Conservation (phyloP, 2,329 filamentous ascomycete genomes). For the Pseudovirgaria hyperparasitica region DNA sequence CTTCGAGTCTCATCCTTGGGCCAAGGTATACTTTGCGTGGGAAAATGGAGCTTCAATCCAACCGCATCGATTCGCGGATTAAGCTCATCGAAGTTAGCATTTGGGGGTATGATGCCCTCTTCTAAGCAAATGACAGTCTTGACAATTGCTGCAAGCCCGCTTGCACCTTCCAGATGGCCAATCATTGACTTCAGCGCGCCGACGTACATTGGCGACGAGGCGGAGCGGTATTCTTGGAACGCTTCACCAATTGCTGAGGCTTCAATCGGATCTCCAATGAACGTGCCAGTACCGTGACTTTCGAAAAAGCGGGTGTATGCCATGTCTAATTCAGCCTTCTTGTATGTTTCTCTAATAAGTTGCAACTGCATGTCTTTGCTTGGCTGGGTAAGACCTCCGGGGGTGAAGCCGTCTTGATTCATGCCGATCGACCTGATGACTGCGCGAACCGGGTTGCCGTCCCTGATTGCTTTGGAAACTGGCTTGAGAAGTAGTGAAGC, state of each 20-base stretch:
- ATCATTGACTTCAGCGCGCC: constrained; percentile 10
- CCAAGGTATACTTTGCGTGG: constrained; percentile 7
- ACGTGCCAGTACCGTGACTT: constrained; percentile 44
- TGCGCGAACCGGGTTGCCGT: constrained; percentile 36
- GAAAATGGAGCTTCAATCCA: constrained; percentile 3
- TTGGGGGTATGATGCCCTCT: constrained; percentile 7
- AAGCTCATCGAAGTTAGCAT: constrained; percentile 8
- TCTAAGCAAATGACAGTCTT: constrained; percentile 10
- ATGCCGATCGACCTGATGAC: constrained; percentile 23
- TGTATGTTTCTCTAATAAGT: constrained; percentile 22
- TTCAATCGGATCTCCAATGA: constrained; percentile 27
- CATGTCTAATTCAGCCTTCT: constrained; percentile 14
- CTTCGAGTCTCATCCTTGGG: constrained; percentile 3
- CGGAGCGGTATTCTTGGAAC: constrained; percentile 6
- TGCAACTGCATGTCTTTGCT: constrained; percentile 35
- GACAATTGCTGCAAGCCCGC: constrained; percentile 7
- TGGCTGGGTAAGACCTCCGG: constrained; percentile 39
- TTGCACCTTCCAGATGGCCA: constrained; percentile 8
- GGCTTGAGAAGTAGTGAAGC: constrained; percentile 43
- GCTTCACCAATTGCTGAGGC: constrained; percentile 12
- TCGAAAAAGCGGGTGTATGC: constrained; percentile 9
- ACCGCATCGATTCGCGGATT: constrained; percentile 7
- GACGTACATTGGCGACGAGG: constrained; percentile 11
- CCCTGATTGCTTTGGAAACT: constrained; percentile 39
- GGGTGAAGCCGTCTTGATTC: constrained; percentile 38